Evolutionary conservation across 2,329 filamentous ascomycete genomes (phyloP).

Genomic region (Parafenestella ontariensis): DNA sequence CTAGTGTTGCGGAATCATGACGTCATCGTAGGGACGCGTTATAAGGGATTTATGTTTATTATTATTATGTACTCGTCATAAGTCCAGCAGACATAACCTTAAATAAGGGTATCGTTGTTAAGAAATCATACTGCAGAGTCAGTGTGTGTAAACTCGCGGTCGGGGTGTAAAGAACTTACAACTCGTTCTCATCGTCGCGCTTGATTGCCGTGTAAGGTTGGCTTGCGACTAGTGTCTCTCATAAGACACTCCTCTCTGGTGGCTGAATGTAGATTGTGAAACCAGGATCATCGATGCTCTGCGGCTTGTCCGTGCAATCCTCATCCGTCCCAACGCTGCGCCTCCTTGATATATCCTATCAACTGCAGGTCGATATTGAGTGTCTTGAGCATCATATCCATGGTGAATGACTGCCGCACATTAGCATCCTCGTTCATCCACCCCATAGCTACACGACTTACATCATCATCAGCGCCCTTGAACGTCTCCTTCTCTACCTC

Average conservation of each 20-base stretch:
- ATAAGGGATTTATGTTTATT: background rate
- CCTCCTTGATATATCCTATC: conserved; percentile 68
- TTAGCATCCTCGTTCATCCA: conserved; percentile 9
- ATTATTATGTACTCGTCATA: too few species aligned
- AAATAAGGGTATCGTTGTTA: conserved; percentile 1
- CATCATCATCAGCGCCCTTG: conserved; percentile 47
- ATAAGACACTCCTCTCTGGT: background rate
- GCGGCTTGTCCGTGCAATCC: background rate
- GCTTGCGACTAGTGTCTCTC: too few species aligned
- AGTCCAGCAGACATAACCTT: background rate
- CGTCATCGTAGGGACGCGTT: conserved; percentile 1
- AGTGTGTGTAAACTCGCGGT: background rate
- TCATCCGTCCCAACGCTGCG: conserved; percentile 66
- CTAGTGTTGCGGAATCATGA: conserved; percentile 3
- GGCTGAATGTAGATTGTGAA: background rate
- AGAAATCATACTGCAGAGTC: conserved; percentile 1
- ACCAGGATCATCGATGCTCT: background rate
- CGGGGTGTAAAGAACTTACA: background rate
- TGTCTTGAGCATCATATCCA: conserved; percentile 72
- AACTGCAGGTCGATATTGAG: conserved; percentile 67
- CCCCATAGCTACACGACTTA: conserved; percentile 29
- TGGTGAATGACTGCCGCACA: conserved; percentile 63
- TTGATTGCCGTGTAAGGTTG: background rate
- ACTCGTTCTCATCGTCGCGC: background rate
- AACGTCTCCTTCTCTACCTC: conserved; percentile 52